A percentile compares a stretch with the other conserved stretches of the same genome.
These are phyloP conservation scores for Coemansia brasiliensis DNA, from an alignment of 192 early-diverging fungal species.

Conservation along the genomic window DNA sequence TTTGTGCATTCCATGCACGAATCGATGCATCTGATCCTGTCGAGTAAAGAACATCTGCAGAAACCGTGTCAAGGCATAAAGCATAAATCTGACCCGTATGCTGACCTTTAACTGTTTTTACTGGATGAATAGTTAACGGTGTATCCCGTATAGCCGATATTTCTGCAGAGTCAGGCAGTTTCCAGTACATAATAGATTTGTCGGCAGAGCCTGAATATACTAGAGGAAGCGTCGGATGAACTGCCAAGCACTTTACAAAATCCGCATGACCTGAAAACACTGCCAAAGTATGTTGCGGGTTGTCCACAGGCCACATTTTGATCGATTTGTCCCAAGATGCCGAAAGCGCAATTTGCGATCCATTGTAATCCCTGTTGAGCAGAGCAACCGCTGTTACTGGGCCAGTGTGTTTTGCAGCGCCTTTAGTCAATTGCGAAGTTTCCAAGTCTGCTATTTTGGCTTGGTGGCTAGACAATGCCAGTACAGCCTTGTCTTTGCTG, in stretches of 20 bases:
- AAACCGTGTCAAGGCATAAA: constrained; percentile 27
- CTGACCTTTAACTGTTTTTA: constrained; percentile 39
- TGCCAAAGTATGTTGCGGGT: constrained; percentile 64
- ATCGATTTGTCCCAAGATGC: constrained; percentile 96
- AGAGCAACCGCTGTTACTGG: constrained; percentile 69
- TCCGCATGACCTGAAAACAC: constrained; percentile 80
- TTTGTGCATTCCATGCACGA: constrained; percentile 69
- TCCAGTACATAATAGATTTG: constrained; percentile 54
- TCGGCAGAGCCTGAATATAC: constrained; percentile 84
- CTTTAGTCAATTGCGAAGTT: constrained; percentile 5
- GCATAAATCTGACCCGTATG: constrained; percentile 52
- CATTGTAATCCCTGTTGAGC: constrained; percentile 51
- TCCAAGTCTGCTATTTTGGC: constrained; percentile 36
- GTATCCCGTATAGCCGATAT: not conserved
- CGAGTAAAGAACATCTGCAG: constrained; percentile 35
- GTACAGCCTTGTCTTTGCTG: constrained; percentile 24
- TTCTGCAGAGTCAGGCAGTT: constrained; percentile 21
- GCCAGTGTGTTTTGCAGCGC: constrained; percentile 56
- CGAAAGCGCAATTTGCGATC: constrained; percentile 66
- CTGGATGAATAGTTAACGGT: constrained; percentile 26
- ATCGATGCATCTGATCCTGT: constrained; percentile 59
- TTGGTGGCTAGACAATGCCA: constrained; percentile 44
- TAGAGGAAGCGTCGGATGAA: constrained; percentile 38
- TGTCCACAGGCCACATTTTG: constrained; percentile 75
- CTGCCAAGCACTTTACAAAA: constrained; percentile 81